A percentile compares a stretch with the other conserved stretches of the same genome.
Conservation (phyloP, 495 filamentous ascomycete species). For the Tuber calosporum region DNA sequence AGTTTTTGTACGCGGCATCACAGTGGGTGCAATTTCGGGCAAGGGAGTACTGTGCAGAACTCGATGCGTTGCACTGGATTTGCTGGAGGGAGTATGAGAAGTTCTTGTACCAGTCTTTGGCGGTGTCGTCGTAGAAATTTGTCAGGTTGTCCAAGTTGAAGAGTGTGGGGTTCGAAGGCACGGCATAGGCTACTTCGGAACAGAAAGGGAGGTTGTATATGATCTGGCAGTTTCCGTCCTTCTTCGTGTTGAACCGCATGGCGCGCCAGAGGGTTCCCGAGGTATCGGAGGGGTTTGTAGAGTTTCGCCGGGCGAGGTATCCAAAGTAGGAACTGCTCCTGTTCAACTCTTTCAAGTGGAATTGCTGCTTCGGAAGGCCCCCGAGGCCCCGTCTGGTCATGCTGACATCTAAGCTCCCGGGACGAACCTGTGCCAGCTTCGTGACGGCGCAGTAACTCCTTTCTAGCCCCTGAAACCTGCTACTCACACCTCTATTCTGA, state of each 20-base stretch:
- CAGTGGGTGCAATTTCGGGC: constrained; percentile 69
- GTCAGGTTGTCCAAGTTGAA: constrained; percentile 51
- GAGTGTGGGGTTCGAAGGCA: constrained; percentile 65
- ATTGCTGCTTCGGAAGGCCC: constrained; percentile 70
- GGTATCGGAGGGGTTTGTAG: constrained; percentile 48
- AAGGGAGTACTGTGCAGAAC: constrained; percentile 68
- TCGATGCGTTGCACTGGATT: constrained; percentile 66
- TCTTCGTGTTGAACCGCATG: constrained; percentile 66
- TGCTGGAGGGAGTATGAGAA: constrained; percentile 78
- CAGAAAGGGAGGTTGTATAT: constrained; percentile 80
- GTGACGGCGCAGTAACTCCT: constrained; percentile 68
- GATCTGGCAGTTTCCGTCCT: constrained; percentile 68
- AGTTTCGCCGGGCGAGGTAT: constrained; percentile 59
- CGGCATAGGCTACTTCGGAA: constrained; percentile 77
- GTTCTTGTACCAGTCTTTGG: constrained; percentile 56
- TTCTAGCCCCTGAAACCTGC: constrained; percentile 56
- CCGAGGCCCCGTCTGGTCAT: constrained; percentile 61
- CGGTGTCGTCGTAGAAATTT: constrained; percentile 62
- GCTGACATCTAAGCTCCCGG: constrained; percentile 50
- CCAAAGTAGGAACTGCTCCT: constrained; percentile 60
- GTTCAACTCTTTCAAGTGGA: constrained; percentile 70
- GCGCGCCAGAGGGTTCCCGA: constrained; percentile 60
- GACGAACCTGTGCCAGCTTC: constrained; percentile 53
- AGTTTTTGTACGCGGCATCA: constrained; percentile 71
- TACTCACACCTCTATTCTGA: constrained; percentile 48